Conservation (phyloP, 371 early-diverging fungal genomes). For the Apophysomyces trapeziformis region DNA sequence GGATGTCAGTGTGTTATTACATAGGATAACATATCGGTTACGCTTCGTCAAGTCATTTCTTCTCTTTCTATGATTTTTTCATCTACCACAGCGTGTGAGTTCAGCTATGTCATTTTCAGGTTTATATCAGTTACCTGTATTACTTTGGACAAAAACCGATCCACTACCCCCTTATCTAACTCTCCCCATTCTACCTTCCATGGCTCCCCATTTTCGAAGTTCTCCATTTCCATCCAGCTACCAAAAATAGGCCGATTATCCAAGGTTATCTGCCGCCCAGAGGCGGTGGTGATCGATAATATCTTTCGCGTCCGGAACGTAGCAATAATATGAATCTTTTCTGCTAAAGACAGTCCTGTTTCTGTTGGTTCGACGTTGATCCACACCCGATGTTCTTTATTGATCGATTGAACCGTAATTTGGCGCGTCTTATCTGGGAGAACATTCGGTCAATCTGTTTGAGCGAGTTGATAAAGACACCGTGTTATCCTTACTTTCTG, state of each 20-base stretch:
- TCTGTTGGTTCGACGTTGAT: slow-evolving; percentile 51
- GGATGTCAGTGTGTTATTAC: no score
- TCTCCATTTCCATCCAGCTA: slow-evolving; percentile 49
- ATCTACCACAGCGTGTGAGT: no score
- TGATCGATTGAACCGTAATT: slow-evolving; percentile 54
- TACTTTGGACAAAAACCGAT: slow-evolving; percentile 37
- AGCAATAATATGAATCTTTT: slow-evolving; percentile 52
- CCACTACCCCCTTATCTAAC: slow-evolving; percentile 42
- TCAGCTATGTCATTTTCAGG: no score
- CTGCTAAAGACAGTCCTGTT: slow-evolving; percentile 48
- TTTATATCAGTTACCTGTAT: slow-evolving; percentile 32
- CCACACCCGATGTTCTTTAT: slow-evolving; percentile 51
- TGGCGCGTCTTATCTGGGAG: slow-evolving; percentile 33
- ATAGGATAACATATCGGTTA: no score
- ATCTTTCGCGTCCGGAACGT: slow-evolving; percentile 54
- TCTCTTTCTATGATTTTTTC: no score
- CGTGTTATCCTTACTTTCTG: slow-evolving; percentile 11
- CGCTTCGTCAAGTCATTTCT: no score
- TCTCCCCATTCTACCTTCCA: slow-evolving; percentile 53
- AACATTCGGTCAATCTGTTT: not conserved
- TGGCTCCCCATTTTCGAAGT: slow-evolving; percentile 46
- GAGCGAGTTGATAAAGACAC: no score
- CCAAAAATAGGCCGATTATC: slow-evolving; percentile 44
- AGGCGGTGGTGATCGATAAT: slow-evolving; percentile 41
- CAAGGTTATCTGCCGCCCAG: slow-evolving; percentile 45